Conservation (phyloP, 2,329 filamentous ascomycete species). For the Alternaria arbusti region DNA sequence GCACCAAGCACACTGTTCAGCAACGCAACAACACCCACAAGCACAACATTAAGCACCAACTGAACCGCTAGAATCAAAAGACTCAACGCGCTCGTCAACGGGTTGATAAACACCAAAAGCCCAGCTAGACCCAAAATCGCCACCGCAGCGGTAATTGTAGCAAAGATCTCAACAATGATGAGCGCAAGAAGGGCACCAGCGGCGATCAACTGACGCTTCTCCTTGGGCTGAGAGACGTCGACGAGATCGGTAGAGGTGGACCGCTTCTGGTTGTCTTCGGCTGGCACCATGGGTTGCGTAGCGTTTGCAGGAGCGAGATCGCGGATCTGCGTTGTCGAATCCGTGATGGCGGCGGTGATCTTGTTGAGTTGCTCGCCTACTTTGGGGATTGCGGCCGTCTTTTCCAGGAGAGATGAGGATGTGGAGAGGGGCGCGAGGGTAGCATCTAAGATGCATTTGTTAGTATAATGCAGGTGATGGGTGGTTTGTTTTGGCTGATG, state of each 20-base stretch:
- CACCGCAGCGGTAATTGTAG: slow-evolving; percentile 22
- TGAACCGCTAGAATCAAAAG: slow-evolving; percentile 24
- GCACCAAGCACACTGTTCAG: slow-evolving; percentile 20
- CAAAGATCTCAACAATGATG: slow-evolving; percentile 29
- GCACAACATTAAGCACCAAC: slow-evolving; percentile 19
- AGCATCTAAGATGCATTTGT: slow-evolving; percentile 8
- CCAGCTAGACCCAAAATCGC: slow-evolving; percentile 23
- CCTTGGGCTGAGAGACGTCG: background rate
- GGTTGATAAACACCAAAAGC: slow-evolving; percentile 20
- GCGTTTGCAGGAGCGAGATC: slow-evolving; percentile 11
- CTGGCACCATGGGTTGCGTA: background rate
- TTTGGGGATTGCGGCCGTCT: slow-evolving; percentile 22
- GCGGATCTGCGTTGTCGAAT: slow-evolving; percentile 16
- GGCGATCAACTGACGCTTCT: slow-evolving; percentile 17
- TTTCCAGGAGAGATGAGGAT: slow-evolving; percentile 21
- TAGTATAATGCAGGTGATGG: background rate
- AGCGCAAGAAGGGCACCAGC: slow-evolving; percentile 17
- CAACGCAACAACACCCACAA: slow-evolving; percentile 21
- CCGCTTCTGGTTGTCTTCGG: background rate
- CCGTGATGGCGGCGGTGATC: slow-evolving; percentile 19
- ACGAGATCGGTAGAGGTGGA: background rate
- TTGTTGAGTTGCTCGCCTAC: slow-evolving; percentile 22
- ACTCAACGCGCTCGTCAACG: slow-evolving; percentile 18
- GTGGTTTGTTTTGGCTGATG: background rate
- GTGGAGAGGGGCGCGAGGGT: slow-evolving; percentile 24